Evolutionary conservation across 768 basidiomycete genomes (phyloP), one percentile per base, ranked within the genome.

Genomic region (Leucosporidium scottii): DNA sequence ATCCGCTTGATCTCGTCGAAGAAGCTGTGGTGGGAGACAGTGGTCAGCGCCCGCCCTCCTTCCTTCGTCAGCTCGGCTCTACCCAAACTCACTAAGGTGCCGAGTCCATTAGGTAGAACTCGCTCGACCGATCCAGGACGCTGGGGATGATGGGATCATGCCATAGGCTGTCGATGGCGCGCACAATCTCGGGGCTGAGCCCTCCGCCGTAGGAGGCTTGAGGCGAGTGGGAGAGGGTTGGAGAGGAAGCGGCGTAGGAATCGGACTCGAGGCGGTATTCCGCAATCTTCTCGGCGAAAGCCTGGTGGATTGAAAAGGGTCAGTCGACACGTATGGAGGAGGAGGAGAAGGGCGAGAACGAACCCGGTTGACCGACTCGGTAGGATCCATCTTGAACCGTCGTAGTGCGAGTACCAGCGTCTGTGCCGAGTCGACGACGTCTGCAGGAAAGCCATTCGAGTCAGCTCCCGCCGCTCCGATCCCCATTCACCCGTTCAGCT

Each of bases 91-190:
- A 91, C 90, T 94, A 94, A 54, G 82, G 82, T 0, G 93, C 93
- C n/a, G 85, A 89, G 76, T 96, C 93, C 91, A 93, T 94, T 20
- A 96, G 81, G 76, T 94, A 93, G 74, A 94, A 94, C 63, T 92
- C 87, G 76, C 77, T 79, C 50, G 73, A 73, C 20, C 81, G 76
- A 64, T 81, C 80, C 67, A 82, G 78, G 8, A 82, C 78, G 57
- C 68, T 74, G 1, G 79, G 80, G 62, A 83, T 81, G 72, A 81
- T 79, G 8, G 81, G 80, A 72, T 82, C 80, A 65, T 81, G 79
- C 81, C 81, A 82, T 57, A 83, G 72, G 17, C 76, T 76, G 68
- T 81, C 80, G 71, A 83, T 79, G 12, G 79, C 78, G 28, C 73
- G 70, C 2, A 80, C 78, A 23, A 82, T 79, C 34, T 81, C 79